Base-by-base conservation (phyloP, 2,329 filamentous ascomycete genomes). In the Penicillium sp. region DNA sequence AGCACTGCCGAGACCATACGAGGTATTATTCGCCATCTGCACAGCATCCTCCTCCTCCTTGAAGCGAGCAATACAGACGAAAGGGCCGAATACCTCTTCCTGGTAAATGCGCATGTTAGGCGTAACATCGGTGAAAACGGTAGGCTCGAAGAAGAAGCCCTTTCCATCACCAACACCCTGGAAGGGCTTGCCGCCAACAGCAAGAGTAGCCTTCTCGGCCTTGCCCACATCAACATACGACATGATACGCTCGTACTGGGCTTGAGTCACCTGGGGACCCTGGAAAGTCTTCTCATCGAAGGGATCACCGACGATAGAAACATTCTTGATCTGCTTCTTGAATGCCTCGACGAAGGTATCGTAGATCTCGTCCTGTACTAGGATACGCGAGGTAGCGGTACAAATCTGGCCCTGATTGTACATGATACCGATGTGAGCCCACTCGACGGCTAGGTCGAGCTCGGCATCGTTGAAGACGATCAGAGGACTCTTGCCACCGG, bases 381-480 rank as follows among this genome's bases (percentile, higher is more conserved):
- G 29, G 18, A 61, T 64, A 4, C 66, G 66, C 13, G 65, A 68
- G 3, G 66, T 68, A 3, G 66, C 64, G 2, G 66, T 68, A 52
- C 66, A 68, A 15, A 68, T 63, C 43, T 68, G 66, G 23, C 66
- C 66, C 40, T 68, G 66, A 50, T 68, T 68, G 52, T 68, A 68
- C 72, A 78, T 75, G 57, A 78, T 76, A n/a, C 74, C 74, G 10
- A 70, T 63, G 53, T 87, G 82, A 13, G 78, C 75, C 82, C 86
- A 88, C 56, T 86, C 82, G 10, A 87, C 84, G 3, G 84, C 82
- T 65, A 86, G 80, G 4, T 84, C 81, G 23, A 87, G 61, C 52
- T 87, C 81, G 4, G 83, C 83, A 58, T 87, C 84, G 6, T 79
- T 74, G 52, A 87, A 86, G 4, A 87, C 78, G 8, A 87, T 60